Base-by-base conservation (phyloP, 2,329 filamentous ascomycete genomes). In the Amylocarpus encephaloides region DNA sequence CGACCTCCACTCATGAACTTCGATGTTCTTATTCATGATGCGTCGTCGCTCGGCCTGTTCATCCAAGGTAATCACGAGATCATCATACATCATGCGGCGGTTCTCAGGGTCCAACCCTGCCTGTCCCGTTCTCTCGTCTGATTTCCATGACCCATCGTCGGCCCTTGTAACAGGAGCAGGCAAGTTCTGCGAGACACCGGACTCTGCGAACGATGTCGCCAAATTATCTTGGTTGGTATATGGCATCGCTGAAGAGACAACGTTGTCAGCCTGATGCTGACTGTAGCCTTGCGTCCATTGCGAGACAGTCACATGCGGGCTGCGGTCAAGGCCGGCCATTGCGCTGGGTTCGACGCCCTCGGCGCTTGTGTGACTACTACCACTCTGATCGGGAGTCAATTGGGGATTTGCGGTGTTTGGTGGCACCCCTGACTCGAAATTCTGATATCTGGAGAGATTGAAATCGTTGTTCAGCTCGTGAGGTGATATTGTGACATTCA, bases 1-100 rank as follows among this genome's bases (percentile, higher is more conserved):
- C 13, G 57, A 62, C 39, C 61, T 57, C 66, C 67, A 69, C 40
- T 66, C 61, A 22, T 64, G 50, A 10, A 69, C 62, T 45, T 67
- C 62, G 15, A 46, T 52, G 30, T 66, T 66, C 46, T 65, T 67
- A 18, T 51, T 48, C 9, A 63, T 51, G 9, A 64, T 53, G n/a
- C 58, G 55, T 11, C 59, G 55, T 35, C 54, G 51, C 26, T 63
- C 52, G 44, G 64, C 62, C 52, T 64, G 59, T 29, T 69, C 62
- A 41, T 64, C 67, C 11, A 68, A 49, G 38, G 49, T 64, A 6
- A 55, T 59, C 2, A 66, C 49, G 43, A 62, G 58, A 6, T 46
- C 45, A 43, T 60, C 46, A 13, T 47, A 41, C 16, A 64, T 42
- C 2, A 39, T 34, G 43, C 51, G 57, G n/a, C 64, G 60, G 29